Evolutionary conservation across 768 basidiomycete species (phyloP), one percentile per base, ranked within the genome.

Genomic region (Xerocomus spinulosus): DNA sequence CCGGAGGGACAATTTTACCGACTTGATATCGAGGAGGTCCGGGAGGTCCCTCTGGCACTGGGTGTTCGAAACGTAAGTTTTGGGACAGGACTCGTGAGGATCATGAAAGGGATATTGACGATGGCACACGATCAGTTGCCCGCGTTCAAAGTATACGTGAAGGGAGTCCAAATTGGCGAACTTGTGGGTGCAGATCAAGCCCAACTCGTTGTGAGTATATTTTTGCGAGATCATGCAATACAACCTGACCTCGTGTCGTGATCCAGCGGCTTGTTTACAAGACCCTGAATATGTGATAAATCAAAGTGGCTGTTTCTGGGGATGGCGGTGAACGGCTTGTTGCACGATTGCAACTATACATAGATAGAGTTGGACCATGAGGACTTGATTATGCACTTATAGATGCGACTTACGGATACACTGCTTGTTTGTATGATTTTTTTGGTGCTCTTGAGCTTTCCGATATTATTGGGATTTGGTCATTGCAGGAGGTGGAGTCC

Each of bases 71-170:
- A 40, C 25, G 61, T 64, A 44, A 52, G 58, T 33, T 20, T 18
- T 44, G 26, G 10, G n/a, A 20, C 46, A 51, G 8, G 47, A 21
- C 23, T 28, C 36, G 29, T 37, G 42, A 40, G 50, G 48, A 59
- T 49, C 49, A 52, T 43, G 50, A 59, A 52, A 30, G 28, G 37
- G 9, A 40, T 28, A 44, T 26, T 62, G 36, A 64, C 44, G 9
- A 51, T 29, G 28, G 10, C 18, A 29, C 38, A 20, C 23, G 37
- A 61, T 45, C 38, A 64, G 63, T 40, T 64, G 46, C 63, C 63
- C 18, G 55, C 64, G 12, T 66, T 53, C 52, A 63, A 66, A 48
- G 64, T 64, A 7, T 64, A 53, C 48, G 52, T 66, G 45, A 63
- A 64, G 46, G 63, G 63, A 3, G 55, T 63, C 33, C 52, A 66